These are phyloP conservation scores for Trametes polyzona DNA, from an alignment of 1,284 basidiomycete genomes.

Conservation along the genomic window DNA sequence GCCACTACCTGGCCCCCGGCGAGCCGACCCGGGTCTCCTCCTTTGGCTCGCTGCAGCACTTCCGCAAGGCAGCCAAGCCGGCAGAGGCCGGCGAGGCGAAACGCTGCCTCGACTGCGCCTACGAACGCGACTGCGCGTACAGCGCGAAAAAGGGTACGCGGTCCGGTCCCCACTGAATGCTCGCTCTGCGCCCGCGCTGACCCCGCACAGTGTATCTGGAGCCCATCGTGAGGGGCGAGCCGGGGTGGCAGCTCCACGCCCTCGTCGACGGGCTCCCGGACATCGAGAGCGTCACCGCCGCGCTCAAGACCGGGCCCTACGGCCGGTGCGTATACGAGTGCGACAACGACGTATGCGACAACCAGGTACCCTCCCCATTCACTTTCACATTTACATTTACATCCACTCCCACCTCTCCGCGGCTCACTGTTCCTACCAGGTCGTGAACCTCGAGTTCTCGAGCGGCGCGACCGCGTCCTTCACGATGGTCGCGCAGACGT, in stretches of 20 bases:
- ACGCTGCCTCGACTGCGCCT: conserved; percentile 75
- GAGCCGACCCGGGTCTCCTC: conserved; percentile 74
- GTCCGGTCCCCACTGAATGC: neutral
- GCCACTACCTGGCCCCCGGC: conserved; percentile 72
- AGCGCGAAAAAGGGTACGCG: conserved; percentile 80
- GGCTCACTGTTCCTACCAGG: conserved; percentile 39
- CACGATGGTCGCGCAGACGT: conserved; percentile 81
- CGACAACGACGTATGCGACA: conserved; percentile 58
- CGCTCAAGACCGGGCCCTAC: conserved; percentile 58
- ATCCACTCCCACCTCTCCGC: neutral
- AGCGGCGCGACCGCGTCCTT: conserved; percentile 78
- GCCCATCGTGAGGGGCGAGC: conserved; percentile 57
- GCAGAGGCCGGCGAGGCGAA: conserved; percentile 63
- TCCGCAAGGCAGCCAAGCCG: conserved; percentile 76
- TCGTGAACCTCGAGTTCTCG: conserved; percentile 83
- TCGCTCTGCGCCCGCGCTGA: neutral
- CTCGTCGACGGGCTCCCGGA: conserved; percentile 80
- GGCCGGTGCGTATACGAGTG: conserved; percentile 84
- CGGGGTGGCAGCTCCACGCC: conserved; percentile 64
- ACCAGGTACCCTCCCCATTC: conserved; percentile 16
- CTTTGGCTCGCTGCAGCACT: conserved; percentile 84
- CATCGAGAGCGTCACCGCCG: conserved; percentile 69
- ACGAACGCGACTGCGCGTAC: conserved; percentile 76
- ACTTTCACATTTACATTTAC: too few relatives aligned
- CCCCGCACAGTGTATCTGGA: conserved; percentile 69